Conservation (phyloP, 2,329 filamentous ascomycete species). For the Thelonectria olida region DNA sequence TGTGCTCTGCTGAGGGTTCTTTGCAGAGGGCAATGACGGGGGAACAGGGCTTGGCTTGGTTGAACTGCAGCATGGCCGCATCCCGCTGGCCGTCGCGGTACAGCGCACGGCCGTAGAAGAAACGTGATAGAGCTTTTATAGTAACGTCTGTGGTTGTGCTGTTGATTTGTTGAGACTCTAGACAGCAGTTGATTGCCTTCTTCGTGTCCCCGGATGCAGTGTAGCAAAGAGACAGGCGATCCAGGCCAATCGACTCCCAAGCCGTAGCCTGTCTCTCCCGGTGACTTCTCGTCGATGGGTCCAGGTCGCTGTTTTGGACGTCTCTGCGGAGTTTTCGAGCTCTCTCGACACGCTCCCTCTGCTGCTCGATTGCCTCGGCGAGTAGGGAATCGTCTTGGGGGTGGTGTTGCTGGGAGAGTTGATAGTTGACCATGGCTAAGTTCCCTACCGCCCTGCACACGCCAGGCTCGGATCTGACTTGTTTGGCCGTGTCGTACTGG, state of each 20-base stretch:
- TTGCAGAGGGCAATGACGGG: slow-evolving; percentile 50
- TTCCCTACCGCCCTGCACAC: slow-evolving; percentile 47
- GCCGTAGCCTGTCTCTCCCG: slow-evolving; percentile 6
- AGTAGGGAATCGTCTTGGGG: slow-evolving; percentile 31
- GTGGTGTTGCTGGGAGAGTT: slow-evolving; percentile 36
- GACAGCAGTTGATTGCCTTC: slow-evolving; percentile 33
- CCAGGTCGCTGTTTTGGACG: background rate
- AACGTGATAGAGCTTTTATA: slow-evolving; percentile 42
- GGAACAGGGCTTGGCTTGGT: slow-evolving; percentile 37
- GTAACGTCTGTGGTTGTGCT: slow-evolving; percentile 35
- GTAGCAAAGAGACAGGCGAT: slow-evolving; percentile 47
- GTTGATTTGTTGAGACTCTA: slow-evolving; percentile 24
- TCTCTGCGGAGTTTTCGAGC: slow-evolving; percentile 1
- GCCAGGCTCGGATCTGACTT: slow-evolving; percentile 30
- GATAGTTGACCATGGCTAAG: slow-evolving; percentile 48
- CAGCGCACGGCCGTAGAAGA: slow-evolving; percentile 45
- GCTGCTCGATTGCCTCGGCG: slow-evolving; percentile 39
- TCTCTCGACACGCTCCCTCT: slow-evolving; percentile 36
- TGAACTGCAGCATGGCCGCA: slow-evolving; percentile 43
- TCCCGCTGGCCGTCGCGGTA: slow-evolving; percentile 31
- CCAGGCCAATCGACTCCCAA: slow-evolving; percentile 43
- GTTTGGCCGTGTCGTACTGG: slow-evolving; percentile 42
- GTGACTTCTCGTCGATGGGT: background rate
- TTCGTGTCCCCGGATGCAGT: slow-evolving; percentile 31
- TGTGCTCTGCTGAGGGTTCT: slow-evolving; percentile 49